Base-by-base conservation (phyloP, 768 basidiomycete species). In the Polyporus arcularius region DNA sequence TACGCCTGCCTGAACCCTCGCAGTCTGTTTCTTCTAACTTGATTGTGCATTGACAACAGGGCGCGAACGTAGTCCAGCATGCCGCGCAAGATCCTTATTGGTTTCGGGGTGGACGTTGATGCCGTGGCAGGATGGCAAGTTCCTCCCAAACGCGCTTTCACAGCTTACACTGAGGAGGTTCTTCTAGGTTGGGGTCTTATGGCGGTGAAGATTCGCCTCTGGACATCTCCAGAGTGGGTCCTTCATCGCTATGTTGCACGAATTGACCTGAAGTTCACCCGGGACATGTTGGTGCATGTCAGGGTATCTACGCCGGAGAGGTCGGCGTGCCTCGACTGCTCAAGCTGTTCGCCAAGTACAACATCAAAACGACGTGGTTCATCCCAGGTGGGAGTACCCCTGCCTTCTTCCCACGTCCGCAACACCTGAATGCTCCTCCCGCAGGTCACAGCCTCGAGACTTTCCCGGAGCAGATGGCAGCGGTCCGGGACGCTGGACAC, bases 271-370 rank as follows among this genome's bases (percentile, higher is more conserved):
- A 35, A 53, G 12, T 21, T 43, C 38, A 35, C 52, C 4, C 35
- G 35, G 35, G 35, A 57, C 48, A 11, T 10, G 18, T 41, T 31
- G 4, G 52, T 12, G 14, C 1, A 28, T 8, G 5, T 10, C 45
- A 78, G 82, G 88, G 89, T 8, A 82, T 89, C 77, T 91, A 82
- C 65, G 87, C 90, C 0, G 90, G 89, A 16, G 88, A 90, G 69
- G 87, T 92, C 31, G 89, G 90, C 3, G 76, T 80, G 0, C 84
- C 83, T 5, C 82, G 89, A 14, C 77, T 91, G 8, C 76, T 91
- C 64, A 89, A 88, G 72, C 72, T 90, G 21, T 90, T 91, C 73
- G 75, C 79, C 35, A 90, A 89, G 72, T 88, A 87, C 69, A 75
- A 78, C n/a, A 85, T 84, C 61, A 80, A 74, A 71, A 85, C 88